These are phyloP conservation scores for Avena sativa DNA, from an alignment of 176 grass and related monocot species.

Conservation along the genomic window DNA sequence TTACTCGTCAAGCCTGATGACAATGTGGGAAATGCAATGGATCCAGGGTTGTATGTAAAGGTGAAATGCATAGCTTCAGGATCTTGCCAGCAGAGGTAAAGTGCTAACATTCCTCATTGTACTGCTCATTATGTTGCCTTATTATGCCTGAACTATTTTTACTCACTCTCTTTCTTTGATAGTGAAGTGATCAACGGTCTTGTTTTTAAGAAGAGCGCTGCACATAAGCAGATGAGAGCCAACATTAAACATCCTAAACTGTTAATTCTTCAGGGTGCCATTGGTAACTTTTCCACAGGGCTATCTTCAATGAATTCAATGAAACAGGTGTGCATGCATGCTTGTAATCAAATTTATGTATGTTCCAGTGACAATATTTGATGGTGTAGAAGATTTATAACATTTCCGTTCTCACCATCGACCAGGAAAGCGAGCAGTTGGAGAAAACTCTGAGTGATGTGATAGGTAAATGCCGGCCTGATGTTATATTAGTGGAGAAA, in stretches of 20 bases:
- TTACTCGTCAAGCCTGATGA: conserved; percentile 82
- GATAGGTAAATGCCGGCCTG: conserved; percentile 60
- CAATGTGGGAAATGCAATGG: conserved; percentile 87
- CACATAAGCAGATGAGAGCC: conserved; percentile 75
- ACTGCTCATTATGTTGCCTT: conserved; percentile 13
- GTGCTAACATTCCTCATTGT: conserved; percentile 22
- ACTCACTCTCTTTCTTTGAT: conserved; percentile 47
- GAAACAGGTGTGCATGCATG: conserved; percentile 63
- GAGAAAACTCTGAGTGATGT: conserved; percentile 71
- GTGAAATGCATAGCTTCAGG: conserved; percentile 90
- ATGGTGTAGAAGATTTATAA: conserved; percentile 34
- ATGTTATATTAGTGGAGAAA: conserved; percentile 95
- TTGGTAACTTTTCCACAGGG: conserved; percentile 55
- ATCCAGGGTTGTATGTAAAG: conserved; percentile 89
- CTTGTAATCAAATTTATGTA: conserved; percentile 23
- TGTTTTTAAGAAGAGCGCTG: conserved; percentile 91
- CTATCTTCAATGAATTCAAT: conserved; percentile 74
- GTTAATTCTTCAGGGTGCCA: conserved; percentile 61
- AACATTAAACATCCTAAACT: conserved; percentile 63
- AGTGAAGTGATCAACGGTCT: conserved; percentile 95
- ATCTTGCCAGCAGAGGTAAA: conserved; percentile 71
- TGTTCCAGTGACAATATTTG: conserved; percentile 13
- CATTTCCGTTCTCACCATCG: conserved; percentile 30
- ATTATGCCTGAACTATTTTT: conserved; percentile 11
- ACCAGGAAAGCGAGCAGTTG: conserved; percentile 81